Conservation (phyloP, 2,329 filamentous ascomycete genomes). For the Zymoseptoria crescenta region DNA sequence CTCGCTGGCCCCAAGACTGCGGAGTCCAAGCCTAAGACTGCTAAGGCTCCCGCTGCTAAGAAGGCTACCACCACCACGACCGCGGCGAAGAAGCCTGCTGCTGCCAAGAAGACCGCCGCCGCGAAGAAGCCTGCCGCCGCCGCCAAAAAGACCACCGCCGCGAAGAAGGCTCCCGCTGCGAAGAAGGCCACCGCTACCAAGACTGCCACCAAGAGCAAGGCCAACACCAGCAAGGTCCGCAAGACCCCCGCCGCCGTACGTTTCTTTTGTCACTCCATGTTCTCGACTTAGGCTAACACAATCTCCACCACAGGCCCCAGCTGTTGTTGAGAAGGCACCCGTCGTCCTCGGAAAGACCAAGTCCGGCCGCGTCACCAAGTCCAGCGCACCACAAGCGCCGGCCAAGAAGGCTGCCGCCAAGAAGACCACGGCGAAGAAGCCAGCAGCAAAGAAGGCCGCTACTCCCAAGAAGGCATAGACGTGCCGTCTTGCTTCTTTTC, state of each 20-base stretch:
- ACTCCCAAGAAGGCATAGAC: slow-evolving; percentile 29
- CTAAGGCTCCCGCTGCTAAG: slow-evolving; percentile 21
- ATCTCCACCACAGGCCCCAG: slow-evolving; percentile 46
- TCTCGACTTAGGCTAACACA: slow-evolving; percentile 5
- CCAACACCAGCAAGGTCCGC: slow-evolving; percentile 40
- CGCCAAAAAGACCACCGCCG: slow-evolving; percentile 46
- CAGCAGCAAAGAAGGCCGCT: slow-evolving; percentile 31
- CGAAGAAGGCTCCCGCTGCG: slow-evolving; percentile 42
- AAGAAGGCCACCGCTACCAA: slow-evolving; percentile 31
- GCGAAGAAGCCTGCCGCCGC: slow-evolving; percentile 30
- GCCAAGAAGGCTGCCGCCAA: slow-evolving; percentile 18
- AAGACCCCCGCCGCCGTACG: slow-evolving; percentile 33
- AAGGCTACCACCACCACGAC: slow-evolving; percentile 27
- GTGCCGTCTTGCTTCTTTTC: background rate
- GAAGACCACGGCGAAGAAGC: slow-evolving; percentile 41
- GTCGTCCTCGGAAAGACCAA: slow-evolving; percentile 73
- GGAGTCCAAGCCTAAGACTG: slow-evolving; percentile 32
- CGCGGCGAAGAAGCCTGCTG: slow-evolving; percentile 24
- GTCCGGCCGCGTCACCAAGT: slow-evolving; percentile 76
- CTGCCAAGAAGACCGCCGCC: slow-evolving; percentile 35
- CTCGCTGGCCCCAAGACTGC: slow-evolving; percentile 43
- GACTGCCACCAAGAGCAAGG: slow-evolving; percentile 34
- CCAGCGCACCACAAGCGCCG: slow-evolving; percentile 40
- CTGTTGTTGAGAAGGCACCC: slow-evolving; percentile 58
- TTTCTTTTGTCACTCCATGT: slow-evolving; percentile 2